Evolutionary conservation across 352 stramenopile genomes (phyloP).

Genomic region (Globisporangium polare): DNA sequence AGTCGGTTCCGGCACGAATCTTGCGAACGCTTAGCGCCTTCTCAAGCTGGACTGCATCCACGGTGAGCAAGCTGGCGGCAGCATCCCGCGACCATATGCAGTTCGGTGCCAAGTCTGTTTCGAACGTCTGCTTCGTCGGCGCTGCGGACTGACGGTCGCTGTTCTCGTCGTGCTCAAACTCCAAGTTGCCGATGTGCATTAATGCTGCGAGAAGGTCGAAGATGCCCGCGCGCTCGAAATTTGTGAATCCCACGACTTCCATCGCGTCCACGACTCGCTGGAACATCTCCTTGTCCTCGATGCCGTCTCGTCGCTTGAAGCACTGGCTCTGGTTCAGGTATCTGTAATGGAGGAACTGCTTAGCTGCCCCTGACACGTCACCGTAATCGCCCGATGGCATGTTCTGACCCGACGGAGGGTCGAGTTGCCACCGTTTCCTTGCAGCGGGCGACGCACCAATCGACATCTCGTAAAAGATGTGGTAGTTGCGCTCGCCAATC

Average conservation of each 20-base stretch:
- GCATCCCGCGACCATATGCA: conserved; percentile 73
- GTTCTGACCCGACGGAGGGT: conserved; percentile 34
- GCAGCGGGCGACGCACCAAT: conserved; percentile 45
- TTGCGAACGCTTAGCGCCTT: conserved; percentile 70
- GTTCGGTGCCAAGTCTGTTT: conserved; percentile 47
- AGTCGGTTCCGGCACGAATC: conserved; percentile 79
- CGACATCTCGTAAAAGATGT: conserved; percentile 86
- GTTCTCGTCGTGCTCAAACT: conserved; percentile 79
- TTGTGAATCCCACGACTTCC: conserved; percentile 79
- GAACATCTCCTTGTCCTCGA: conserved; percentile 78
- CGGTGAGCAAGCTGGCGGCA: conserved; percentile 60
- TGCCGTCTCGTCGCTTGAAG: conserved; percentile 70
- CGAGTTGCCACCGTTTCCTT: conserved; percentile 57
- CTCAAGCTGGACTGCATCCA: conserved; percentile 71
- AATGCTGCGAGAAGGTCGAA: conserved; percentile 80
- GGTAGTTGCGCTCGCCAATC: conserved; percentile 80
- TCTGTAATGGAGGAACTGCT: conserved; percentile 68
- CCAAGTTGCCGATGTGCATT: conserved; percentile 89
- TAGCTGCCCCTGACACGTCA: conserved; percentile 35
- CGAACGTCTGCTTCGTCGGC: conserved; percentile 16
- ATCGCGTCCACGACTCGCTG: conserved; percentile 76
- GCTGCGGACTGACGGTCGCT: conserved; percentile 41
- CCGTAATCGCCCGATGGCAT: conserved; percentile 41
- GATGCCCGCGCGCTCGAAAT: conserved; percentile 67
- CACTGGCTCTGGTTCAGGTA: conserved; percentile 88